Evolutionary conservation across 257 asterid species (phyloP), one percentile per base, ranked within the genome.

Genomic region (Solanum raphanifolium): DNA sequence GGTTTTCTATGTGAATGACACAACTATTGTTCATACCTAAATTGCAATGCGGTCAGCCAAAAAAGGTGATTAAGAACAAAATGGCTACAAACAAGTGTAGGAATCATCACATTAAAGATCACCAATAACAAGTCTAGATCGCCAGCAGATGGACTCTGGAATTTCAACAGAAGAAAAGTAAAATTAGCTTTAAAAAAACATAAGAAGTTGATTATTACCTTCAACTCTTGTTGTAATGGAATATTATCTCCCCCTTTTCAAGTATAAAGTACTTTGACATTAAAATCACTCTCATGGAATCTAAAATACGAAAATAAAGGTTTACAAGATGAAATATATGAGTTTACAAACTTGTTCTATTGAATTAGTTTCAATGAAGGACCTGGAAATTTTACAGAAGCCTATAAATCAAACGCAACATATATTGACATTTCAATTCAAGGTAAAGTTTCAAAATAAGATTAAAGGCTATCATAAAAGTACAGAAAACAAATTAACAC

Each of bases 81-180:
- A 75, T 75, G 58, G 83, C 21, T 46, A 91, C 98, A 35, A 88
- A 94, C 98, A 92, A 90, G 94, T 91, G 76, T 91, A 91, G 85
- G 93, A 88, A 83, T 94, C 98, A 86, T 92, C 60, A 92, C 87
- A 85, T 93, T 89, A 92, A 94, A 95, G 94, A 91, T 88, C 86
- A 95, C 94, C 88, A 96, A 90, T 18, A 94, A 90, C 46, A 95
- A 85, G 88, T 90, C 95, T 79, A 88, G 91, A 83, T 86, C 90
- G 39, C 92, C 41, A 81, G 90, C 75, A 36, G 94, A 88, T 81
- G 88, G 92, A 91, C 93, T 95, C 96, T 94, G 94, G 72, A 90
- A 91, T 78, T 65, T 15, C 25, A 86, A 83, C 60, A 38, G 18
- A 74, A 29, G 20, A 27, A 25, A 73, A 5, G 6, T 75, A 38